phyloP scores from a whole-genome alignment of 345 rosid genomes.

The Trapa bicornis region DNA sequence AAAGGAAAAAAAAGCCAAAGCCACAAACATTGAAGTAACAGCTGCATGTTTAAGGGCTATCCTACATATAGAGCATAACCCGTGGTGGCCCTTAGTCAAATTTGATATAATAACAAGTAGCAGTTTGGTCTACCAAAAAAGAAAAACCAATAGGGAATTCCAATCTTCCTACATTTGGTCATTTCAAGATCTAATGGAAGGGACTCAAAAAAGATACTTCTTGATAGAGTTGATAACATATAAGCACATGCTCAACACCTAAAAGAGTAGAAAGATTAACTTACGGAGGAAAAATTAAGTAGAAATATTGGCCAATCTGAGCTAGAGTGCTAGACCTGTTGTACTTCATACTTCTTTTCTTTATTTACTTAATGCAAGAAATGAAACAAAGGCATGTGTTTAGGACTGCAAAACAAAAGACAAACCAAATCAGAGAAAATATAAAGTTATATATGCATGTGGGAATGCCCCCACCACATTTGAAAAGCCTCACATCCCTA shows the following conservation, averaged over 20 bases:
- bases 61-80: background rate
- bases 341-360: too few species aligned
- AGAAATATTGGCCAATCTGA: background rate
- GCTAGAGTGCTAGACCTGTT: too few species aligned
- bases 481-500: conserved; percentile 6
- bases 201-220: background rate
- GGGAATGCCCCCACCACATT: conserved; percentile 11
- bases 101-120: background rate
- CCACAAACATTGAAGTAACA: background rate
- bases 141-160: background rate
- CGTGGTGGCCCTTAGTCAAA: background rate
- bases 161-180: too few species aligned
- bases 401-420: background rate
- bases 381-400: background rate
- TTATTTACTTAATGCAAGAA: background rate
- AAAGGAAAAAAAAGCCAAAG: background rate
- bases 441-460: conserved; percentile 7
- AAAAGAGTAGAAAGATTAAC: background rate
- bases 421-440: background rate
- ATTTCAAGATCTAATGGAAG: background rate
- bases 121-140: background rate
- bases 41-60: background rate
- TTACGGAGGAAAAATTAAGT: background rate
- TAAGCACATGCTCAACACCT: conserved; percentile 2
- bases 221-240: background rate